Evolutionary conservation across 2,329 filamentous ascomycete species (phyloP).

Genomic region (Chrysosporium queenslandicum): DNA sequence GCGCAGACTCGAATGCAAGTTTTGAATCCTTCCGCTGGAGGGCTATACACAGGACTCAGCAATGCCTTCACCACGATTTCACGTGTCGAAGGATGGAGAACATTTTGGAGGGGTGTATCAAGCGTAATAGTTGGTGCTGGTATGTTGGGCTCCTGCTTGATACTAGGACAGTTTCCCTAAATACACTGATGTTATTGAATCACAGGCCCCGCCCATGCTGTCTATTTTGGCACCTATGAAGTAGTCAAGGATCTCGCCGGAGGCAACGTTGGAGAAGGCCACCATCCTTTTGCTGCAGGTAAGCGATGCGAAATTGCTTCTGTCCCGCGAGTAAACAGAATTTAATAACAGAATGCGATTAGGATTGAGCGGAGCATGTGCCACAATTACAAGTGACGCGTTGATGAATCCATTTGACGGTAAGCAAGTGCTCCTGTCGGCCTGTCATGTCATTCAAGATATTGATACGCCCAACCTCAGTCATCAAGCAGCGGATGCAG

Average conservation of each 20-base stretch:
- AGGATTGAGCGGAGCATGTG: slow-evolving; percentile 88
- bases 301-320: no score
- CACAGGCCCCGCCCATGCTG: slow-evolving; percentile 84
- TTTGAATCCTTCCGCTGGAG: slow-evolving; percentile 68
- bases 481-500: slow-evolving; percentile 99
- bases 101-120: slow-evolving; percentile 91
- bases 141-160: slow-evolving; percentile 45
- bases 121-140: slow-evolving; percentile 93
- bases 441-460: background rate
- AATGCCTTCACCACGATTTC: slow-evolving; percentile 91
- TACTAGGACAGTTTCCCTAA: no score
- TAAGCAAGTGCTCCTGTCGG: slow-evolving; percentile 37
- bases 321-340: no score
- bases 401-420: slow-evolving; percentile 99
- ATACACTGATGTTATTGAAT: no score
- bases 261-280: slow-evolving; percentile 70
- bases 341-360: slow-evolving; percentile 15
- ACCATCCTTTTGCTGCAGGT: slow-evolving; percentile 92
- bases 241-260: slow-evolving; percentile 93
- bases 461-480: slow-evolving; percentile 39
- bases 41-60: slow-evolving; percentile 79
- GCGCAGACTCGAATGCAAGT: slow-evolving; percentile 93
- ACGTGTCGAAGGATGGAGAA: slow-evolving; percentile 75
- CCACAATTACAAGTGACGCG: slow-evolving; percentile 93
- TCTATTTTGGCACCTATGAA: slow-evolving; percentile 98